Base-by-base conservation (phyloP, 1,284 basidiomycete species). In the Tilletia horrida region DNA sequence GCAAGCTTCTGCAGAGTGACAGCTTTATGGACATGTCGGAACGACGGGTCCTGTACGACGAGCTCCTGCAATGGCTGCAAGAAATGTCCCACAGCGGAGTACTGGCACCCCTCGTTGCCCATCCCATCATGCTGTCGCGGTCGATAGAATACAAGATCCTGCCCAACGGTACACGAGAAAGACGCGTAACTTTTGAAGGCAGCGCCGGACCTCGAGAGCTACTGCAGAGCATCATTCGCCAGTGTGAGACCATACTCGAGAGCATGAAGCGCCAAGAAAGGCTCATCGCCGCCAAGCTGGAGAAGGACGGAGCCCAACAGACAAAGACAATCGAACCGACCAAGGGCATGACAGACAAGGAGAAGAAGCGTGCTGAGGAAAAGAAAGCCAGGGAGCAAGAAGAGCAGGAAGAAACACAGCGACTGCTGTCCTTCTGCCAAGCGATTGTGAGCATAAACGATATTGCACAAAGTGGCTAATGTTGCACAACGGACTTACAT, bases 11-110 rank as follows among this genome's bases (percentile, higher is more conserved):
- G 35, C 86, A 90, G 69, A 94, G 93, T 75, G 93, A 94, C 81
- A 94, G 92, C 11, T 84, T 96, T 45, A 86, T 90, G 50, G 93
- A 95, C 79, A 94, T 95, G 92, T 90, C 89, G 16, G 91, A 92
- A 71, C 88, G 93, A 16, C 88, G 88, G 2, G 84, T 88, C 6
- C 84, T 96, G n/a, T 96, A 94, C 81, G 89, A 90, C 78, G 91
- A 93, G 75, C 82, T 95, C 18, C 86, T 95, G 65, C 88, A 91
- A 73, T 95, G 93, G 93, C 85, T 95, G 8, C 11, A 91, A 90
- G 91, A 90, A 1, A 90, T 95, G 48, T 92, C 92, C 8, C 89
- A 88, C 74, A 92, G 95, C 72, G 92, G 94, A 84, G 89, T 91
- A 2, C 83, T 94, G 31, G 91, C 91, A 1, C 62, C 66, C 14